These are phyloP conservation scores for Fusarium pseudocircinatum DNA, from an alignment of 2,329 filamentous ascomycete genomes.

Conservation along the genomic window DNA sequence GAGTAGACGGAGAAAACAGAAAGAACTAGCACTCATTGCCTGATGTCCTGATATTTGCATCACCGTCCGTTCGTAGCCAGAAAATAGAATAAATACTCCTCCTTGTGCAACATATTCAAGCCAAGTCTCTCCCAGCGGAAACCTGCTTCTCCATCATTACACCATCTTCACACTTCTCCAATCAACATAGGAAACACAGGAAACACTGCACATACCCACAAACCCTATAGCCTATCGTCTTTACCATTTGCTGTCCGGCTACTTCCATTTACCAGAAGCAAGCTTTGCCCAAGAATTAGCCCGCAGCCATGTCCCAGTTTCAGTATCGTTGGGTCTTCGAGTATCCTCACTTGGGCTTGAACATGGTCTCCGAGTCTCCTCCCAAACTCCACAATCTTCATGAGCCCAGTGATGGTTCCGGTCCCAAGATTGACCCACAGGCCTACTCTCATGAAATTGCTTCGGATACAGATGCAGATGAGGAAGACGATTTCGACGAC, in stretches of 20 bases:
- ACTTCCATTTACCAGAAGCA: background rate
- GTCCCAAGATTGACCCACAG: background rate
- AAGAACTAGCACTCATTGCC: background rate
- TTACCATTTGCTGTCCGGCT: background rate
- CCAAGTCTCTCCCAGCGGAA: background rate
- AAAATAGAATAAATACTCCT: background rate
- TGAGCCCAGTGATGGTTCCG: background rate
- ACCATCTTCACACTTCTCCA: background rate
- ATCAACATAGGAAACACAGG: background rate
- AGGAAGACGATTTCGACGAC: background rate
- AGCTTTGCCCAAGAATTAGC: background rate
- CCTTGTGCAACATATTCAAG: background rate
- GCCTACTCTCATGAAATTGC: background rate
- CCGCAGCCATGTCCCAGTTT: background rate
- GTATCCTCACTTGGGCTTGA: background rate
- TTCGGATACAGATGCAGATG: background rate
- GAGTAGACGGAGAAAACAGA: background rate
- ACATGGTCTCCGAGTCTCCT: slow-evolving; percentile 6
- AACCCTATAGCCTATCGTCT: background rate
- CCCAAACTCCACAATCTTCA: background rate
- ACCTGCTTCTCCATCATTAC: background rate
- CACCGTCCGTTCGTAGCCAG: background rate
- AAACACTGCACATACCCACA: background rate
- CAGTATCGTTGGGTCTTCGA: slow-evolving; percentile 5
- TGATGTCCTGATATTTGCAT: background rate